A percentile compares a stretch with the other conserved stretches of the same genome.
phyloP scores from a whole-genome alignment of 306 rosid genomes.

The Acacia melanoxylon region DNA sequence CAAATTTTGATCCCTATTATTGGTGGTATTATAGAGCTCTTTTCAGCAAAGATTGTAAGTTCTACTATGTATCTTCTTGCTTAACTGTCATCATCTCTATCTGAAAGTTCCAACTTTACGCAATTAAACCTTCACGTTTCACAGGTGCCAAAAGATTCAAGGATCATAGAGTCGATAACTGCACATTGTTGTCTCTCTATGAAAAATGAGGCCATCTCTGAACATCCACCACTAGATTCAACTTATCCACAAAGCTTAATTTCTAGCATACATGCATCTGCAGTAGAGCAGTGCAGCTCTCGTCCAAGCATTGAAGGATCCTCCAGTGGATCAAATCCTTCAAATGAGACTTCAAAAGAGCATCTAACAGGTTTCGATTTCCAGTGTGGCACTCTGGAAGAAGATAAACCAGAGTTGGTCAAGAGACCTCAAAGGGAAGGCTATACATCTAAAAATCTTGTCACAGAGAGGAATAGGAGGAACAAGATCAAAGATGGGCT shows the following conservation, averaged over 20 bases:
- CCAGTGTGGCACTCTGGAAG: constrained; percentile 31
- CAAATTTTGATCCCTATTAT: constrained; percentile 66
- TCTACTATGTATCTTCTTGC: background rate
- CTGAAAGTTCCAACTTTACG: background rate
- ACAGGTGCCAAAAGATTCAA: constrained; percentile 63
- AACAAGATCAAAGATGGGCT: constrained; percentile 55
- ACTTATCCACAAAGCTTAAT: constrained; percentile 23
- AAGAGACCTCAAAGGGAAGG: constrained; percentile 37
- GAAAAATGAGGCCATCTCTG: constrained; percentile 46
- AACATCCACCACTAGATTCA: constrained; percentile 29
- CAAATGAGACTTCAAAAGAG: constrained; percentile 39
- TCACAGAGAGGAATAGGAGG: constrained; percentile 85
- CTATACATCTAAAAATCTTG: constrained; percentile 66
- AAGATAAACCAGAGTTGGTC: constrained; percentile 30
- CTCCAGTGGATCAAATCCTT: constrained; percentile 58
- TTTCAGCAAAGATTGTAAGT: constrained; percentile 57
- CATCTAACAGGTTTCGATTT: constrained; percentile 31
- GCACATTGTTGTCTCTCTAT: constrained; percentile 43
- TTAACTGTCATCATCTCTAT: background rate
- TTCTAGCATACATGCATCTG: constrained; percentile 32
- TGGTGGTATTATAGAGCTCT: constrained; percentile 82
- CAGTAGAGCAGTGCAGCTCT: constrained; percentile 40
- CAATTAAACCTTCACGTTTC: constrained; percentile 22
- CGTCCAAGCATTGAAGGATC: constrained; percentile 59
- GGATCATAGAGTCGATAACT: constrained; percentile 51